phyloP scores from a whole-genome alignment of 345 rosid species.

The Brassica nigra region DNA sequence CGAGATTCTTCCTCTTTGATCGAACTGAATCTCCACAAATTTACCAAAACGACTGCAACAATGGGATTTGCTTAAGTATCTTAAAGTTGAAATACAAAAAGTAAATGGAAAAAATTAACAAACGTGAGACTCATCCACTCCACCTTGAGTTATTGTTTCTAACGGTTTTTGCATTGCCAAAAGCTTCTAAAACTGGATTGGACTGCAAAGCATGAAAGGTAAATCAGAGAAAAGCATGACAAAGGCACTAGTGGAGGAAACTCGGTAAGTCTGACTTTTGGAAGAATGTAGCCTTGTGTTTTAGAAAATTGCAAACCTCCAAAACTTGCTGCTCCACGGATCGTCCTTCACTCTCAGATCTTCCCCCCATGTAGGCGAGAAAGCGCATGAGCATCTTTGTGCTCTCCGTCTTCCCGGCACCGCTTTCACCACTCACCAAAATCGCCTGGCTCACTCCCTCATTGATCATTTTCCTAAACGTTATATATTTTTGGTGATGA shows the following conservation, averaged over 20 bases:
- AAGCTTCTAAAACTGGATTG: constrained; percentile 98
- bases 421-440: constrained; percentile 98
- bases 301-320: constrained; percentile 56
- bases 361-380: constrained; percentile 97
- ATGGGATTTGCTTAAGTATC: constrained; percentile 14
- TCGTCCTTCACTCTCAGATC: constrained; percentile 70
- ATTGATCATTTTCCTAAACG: constrained; percentile 80
- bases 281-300: not conserved
- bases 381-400: constrained; percentile 95
- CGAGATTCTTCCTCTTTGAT: constrained; percentile 77
- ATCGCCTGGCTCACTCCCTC: constrained; percentile 90
- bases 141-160: constrained; percentile 97
- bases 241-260: not conserved
- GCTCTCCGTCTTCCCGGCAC: constrained; percentile 99
- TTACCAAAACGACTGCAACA: constrained; percentile 94
- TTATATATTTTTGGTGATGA: constrained; percentile 12
- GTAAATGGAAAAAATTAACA: not conserved
- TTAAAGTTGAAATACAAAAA: constrained; percentile 14
- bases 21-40: constrained; percentile 96
- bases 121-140: constrained; percentile 24
- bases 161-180: constrained; percentile 98
- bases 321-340: constrained; percentile 96
- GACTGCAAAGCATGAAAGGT: constrained; percentile 57
- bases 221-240: constrained; percentile 11
- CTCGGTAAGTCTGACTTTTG: constrained; percentile 1